Percentiles rank a stretch among this genome's conserved stretches.
Conservation (phyloP, 768 basidiomycete genomes). For the Mycena indigotica region DNA sequence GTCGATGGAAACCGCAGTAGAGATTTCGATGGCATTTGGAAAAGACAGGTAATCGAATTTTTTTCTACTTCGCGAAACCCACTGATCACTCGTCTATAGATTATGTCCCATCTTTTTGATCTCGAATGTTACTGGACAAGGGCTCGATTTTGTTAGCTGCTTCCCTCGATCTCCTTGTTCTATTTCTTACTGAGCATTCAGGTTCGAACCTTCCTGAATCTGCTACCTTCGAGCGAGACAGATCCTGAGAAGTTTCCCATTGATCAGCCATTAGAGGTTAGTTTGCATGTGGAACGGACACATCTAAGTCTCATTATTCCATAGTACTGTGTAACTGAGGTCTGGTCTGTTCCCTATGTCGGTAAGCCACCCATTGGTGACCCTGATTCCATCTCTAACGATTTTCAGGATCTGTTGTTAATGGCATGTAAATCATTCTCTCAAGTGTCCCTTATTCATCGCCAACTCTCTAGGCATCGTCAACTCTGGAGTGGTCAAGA, state of each 20-base stretch:
- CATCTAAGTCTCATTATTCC: neutral
- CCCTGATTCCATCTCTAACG: no score
- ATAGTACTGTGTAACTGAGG: slow-evolving; percentile 83
- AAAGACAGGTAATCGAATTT: slow-evolving; percentile 61
- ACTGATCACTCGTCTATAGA: slow-evolving; percentile 40
- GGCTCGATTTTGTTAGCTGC: slow-evolving; percentile 67
- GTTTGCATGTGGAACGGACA: neutral
- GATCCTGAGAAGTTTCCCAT: slow-evolving; percentile 79
- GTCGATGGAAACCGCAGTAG: slow-evolving; percentile 78
- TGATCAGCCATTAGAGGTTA: slow-evolving; percentile 79
- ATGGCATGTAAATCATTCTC: slow-evolving; percentile 36
- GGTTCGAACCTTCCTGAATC: slow-evolving; percentile 89
- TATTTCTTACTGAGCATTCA: slow-evolving; percentile 27
- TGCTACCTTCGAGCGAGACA: slow-evolving; percentile 84
- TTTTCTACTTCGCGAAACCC: neutral
- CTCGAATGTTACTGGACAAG: slow-evolving; percentile 94
- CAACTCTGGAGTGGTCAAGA: slow-evolving; percentile 71
- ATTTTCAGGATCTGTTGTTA: slow-evolving; percentile 63
- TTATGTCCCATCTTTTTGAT: slow-evolving; percentile 90
- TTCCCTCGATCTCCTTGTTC: no score
- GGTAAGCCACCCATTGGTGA: slow-evolving; percentile 37
- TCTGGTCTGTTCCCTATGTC: slow-evolving; percentile 87
- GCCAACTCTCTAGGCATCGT: slow-evolving; percentile 50
- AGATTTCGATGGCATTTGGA: slow-evolving; percentile 73
- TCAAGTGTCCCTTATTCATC: neutral